Evolutionary conservation across 768 basidiomycete genomes (phyloP).

Genomic region (Naganishia vishniacii): DNA sequence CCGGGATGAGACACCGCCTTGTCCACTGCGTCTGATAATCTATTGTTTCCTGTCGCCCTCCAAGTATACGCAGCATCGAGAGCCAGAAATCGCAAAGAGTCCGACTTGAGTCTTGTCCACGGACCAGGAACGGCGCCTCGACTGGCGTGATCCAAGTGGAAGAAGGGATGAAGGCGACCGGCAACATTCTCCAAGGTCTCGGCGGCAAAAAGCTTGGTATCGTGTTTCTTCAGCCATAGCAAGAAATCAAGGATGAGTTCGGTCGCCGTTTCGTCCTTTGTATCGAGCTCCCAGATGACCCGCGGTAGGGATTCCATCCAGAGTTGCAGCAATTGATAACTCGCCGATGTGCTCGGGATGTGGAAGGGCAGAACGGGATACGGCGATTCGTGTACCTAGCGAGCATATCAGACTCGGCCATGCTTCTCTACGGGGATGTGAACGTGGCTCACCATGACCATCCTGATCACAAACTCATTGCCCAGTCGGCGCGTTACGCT

Average conservation of each 20-base stretch:
- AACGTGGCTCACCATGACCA: slow-evolving; percentile 60
- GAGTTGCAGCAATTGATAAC: slow-evolving; percentile 46
- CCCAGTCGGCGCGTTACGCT: slow-evolving; percentile 63
- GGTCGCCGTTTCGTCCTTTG: slow-evolving; percentile 56
- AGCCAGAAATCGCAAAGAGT: slow-evolving; percentile 56
- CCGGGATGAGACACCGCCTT: background rate
- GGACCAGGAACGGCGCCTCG: slow-evolving; percentile 73
- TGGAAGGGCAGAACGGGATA: slow-evolving; percentile 39
- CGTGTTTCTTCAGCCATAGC: slow-evolving; percentile 49
- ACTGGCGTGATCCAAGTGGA: slow-evolving; percentile 66
- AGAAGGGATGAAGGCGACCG: slow-evolving; percentile 70
- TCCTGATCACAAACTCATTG: slow-evolving; percentile 67
- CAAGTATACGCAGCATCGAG: slow-evolving; percentile 56
- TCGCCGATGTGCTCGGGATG: slow-evolving; percentile 27
- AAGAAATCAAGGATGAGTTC: slow-evolving; percentile 62
- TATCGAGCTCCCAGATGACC: slow-evolving; percentile 76
- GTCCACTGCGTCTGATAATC: background rate
- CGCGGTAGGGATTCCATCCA: slow-evolving; percentile 77
- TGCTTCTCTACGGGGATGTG: no score
- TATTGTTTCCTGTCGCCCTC: background rate
- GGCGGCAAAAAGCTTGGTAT: slow-evolving; percentile 26
- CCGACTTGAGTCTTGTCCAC: slow-evolving; percentile 60
- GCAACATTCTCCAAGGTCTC: slow-evolving; percentile 57
- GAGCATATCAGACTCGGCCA: background rate
- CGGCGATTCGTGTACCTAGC: slow-evolving; percentile 35